phyloP scores from a whole-genome alignment of 228 moss, liverwort and hornwort species.

The Sphagnum magellanicum region DNA sequence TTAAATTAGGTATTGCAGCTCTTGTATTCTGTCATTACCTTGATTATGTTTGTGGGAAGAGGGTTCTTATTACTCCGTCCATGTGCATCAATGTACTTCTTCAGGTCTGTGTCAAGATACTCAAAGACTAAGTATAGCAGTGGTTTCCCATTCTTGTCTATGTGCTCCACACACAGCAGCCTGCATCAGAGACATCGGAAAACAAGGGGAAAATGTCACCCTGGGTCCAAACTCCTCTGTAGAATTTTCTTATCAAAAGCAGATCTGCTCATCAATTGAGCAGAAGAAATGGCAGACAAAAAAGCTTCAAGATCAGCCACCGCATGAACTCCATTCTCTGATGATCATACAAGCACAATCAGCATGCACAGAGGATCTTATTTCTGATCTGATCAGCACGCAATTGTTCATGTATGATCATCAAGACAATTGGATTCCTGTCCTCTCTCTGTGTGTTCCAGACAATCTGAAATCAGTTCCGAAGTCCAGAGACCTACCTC shows the following conservation, averaged over 20 bases:
- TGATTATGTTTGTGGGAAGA: constrained; percentile 46
- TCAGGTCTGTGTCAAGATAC: constrained; percentile 45
- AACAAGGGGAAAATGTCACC: not conserved
- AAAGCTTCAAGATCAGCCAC: too few species aligned
- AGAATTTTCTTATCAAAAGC: not conserved
- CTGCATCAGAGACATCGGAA: constrained; percentile 6
- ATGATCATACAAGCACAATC: too few species aligned
- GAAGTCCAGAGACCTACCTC: constrained; percentile 16
- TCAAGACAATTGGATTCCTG: too few species aligned
- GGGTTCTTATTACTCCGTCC: constrained; percentile 31
- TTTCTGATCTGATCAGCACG: too few species aligned
- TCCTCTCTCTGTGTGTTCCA: too few species aligned
- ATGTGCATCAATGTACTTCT: constrained; percentile 50
- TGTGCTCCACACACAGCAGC: constrained; percentile 39
- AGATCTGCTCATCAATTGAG: not conserved
- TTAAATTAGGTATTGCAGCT: not conserved
- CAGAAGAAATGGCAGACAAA: not conserved
- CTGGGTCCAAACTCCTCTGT: not conserved
- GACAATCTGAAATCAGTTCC: too few species aligned
- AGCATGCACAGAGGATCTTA: too few species aligned
- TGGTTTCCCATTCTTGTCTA: constrained; percentile 41
- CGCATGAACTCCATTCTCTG: too few species aligned
- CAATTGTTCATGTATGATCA: too few species aligned
- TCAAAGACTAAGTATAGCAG: constrained; percentile 42
- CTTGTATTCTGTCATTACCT: constrained; percentile 18